Evolutionary conservation across 139 green algal species (phyloP), one percentile per base, ranked within the genome.

Genomic region (Closterium sp.): DNA sequence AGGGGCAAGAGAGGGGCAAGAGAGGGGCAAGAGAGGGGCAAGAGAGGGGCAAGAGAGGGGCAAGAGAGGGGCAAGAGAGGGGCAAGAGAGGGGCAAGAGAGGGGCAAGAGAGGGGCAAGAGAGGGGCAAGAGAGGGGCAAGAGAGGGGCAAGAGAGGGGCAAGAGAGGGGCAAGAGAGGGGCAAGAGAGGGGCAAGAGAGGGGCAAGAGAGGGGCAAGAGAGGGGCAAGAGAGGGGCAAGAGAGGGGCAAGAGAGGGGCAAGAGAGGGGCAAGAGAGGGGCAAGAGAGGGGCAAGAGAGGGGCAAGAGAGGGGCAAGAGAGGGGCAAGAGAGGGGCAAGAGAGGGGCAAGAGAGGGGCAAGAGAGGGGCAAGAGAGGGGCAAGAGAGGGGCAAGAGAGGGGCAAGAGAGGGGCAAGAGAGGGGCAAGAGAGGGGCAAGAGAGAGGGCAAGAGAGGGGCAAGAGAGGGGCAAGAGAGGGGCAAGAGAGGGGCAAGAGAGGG

Each of bases 131-230:
- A 17, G 45, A 22, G 32, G 45, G 45, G 29, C 89, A 38, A 90
- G 91, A 27, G 97, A n/a, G 92, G 4, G 96, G 96, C 91, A 96
- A 96, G 90, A 97, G 96, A n/a, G 17, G 95, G 94, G 86, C 96
- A 96, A 62, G 7, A 13, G 7, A 62, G n/a, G 7, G 42, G 42
- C 42, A 62, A 62, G 42, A 7, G 5, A n/a, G 7, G 42, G n/a
- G n/a, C n/a, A 38, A 2, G 45, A 4, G 45, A 17, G 1, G 45
- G 10, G 45, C 4, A 17, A 70, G 11, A 19, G 11, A 70, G 45
- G 10, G 10, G 45, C 10, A 70, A 17, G n/a, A n/a, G n/a, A n/a
- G 29, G 4, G 28, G 31, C n/a, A 45, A 93, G 38, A 17, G 45
- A 22, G 32, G 45, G 45, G 29, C 89, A 38, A 90, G 91, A 27